phyloP scores from a whole-genome alignment of 768 basidiomycete species.

The Russula vinacea region DNA sequence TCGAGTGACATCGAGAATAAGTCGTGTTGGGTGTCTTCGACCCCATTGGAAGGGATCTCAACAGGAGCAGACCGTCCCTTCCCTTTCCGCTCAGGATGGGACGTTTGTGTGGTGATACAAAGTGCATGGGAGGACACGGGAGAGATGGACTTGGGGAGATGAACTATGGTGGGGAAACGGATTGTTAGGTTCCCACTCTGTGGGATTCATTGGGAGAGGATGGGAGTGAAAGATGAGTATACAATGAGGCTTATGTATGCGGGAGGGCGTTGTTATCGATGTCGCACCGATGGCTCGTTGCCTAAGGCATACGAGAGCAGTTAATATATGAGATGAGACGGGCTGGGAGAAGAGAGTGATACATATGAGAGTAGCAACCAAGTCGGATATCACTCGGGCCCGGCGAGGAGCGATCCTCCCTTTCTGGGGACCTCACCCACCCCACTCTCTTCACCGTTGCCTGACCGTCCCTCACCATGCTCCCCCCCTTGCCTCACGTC shows the following conservation, averaged over 20 bases:
- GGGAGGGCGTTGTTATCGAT: slow-evolving; percentile 57
- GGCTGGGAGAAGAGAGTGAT: slow-evolving; percentile 14
- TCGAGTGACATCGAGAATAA: slow-evolving; percentile 33
- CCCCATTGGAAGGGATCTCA: slow-evolving; percentile 43
- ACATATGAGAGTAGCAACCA: slow-evolving; percentile 4
- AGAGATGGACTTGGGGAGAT: slow-evolving; percentile 8
- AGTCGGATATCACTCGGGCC: background rate
- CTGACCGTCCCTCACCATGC: background rate
- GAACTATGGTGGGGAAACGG: background rate
- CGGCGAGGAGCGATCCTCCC: background rate
- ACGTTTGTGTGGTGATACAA: background rate
- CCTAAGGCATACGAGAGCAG: slow-evolving; percentile 29
- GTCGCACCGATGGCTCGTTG: slow-evolving; percentile 42
- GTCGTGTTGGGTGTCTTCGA: slow-evolving; percentile 33
- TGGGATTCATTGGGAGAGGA: slow-evolving; percentile 9
- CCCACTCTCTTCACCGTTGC: background rate
- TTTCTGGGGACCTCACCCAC: background rate
- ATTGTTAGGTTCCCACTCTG: slow-evolving; percentile 10
- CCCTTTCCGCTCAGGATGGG: slow-evolving; percentile 44
- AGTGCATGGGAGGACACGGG: slow-evolving; percentile 6
- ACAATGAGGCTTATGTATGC: slow-evolving; percentile 41
- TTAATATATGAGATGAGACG: slow-evolving; percentile 18
- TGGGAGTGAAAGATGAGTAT: slow-evolving; percentile 6
- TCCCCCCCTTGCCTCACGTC: background rate
- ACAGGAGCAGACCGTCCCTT: slow-evolving; percentile 54